Base-by-base conservation (phyloP, 75 land plant genomes). In the Pinus tabuliformis region DNA sequence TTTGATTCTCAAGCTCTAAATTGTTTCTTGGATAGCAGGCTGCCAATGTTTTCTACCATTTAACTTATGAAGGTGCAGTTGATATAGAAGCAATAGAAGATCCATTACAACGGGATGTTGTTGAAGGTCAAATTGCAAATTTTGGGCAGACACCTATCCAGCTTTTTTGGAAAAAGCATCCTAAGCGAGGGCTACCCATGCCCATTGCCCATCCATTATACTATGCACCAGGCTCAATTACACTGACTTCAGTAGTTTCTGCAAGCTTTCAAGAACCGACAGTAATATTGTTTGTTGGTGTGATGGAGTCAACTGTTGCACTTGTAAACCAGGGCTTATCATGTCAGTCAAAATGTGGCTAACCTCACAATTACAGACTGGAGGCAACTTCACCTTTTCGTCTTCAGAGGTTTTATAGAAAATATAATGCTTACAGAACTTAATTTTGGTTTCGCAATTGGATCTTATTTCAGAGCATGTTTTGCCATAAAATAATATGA, bases 101-200 rank as follows among this genome's bases (percentile, higher is more conserved):
- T 77, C 75, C 77, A 58, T 65, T 90, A 78, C 98, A 97, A 76
- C 82, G 88, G 64, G 88, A 96, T 71, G 95, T 98, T 22, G 89
- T 97, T 63, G 99, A 95, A 76, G 99, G 95, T 57, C 98, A 97
- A 77, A 97, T 95, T 85, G 98, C 99, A n/a, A 97, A 97, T 86
- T 97, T 97, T 86, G 99, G 99, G 64, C 98, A 97, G 75, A 97
- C 99, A 42, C 99, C 99, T 22, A 93, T 95, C 28, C 99, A 97
- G 68, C 79, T 95, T 58, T 97, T 97, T 61, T 88, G 89, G 56
- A 97, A 93, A 64, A 97, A 88, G 62, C 99, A 97, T 80, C 98
- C 93, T 11, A 89, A 91, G 83, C 84, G 99, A 84, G 98, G 99
- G 20, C 94, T 96, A 57, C 94, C 98, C 28, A 83, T 86, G 57